Percentiles rank a stretch among this genome's conserved stretches.
These are phyloP conservation scores for Coemansia sp. DNA, from an alignment of 192 early-diverging fungal species.

Conservation along the genomic window DNA sequence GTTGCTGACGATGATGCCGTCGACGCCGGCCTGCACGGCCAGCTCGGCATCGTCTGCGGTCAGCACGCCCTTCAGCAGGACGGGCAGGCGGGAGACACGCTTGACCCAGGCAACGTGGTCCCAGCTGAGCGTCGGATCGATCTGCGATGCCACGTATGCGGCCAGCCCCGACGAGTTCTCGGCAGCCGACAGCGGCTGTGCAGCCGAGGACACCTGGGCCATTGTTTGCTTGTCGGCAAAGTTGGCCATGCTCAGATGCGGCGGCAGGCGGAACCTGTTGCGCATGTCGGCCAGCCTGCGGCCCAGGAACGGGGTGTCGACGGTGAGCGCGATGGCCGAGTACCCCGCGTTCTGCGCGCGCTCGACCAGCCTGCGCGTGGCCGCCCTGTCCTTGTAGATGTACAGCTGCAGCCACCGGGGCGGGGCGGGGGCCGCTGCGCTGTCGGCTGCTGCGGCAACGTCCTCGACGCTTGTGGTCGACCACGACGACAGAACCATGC, in stretches of 20 bases:
- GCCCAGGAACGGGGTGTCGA: slow-evolving; percentile 62
- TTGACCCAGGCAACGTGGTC: slow-evolving; percentile 78
- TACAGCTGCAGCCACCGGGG: slow-evolving; percentile 79
- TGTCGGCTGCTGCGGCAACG: slow-evolving; percentile 30
- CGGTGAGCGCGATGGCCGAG: slow-evolving; percentile 64
- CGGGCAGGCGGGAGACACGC: slow-evolving; percentile 74
- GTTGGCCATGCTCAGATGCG: slow-evolving; percentile 68
- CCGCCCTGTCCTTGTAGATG: slow-evolving; percentile 71
- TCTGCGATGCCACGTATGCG: slow-evolving; percentile 46
- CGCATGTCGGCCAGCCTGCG: slow-evolving; percentile 62
- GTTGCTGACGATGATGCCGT: slow-evolving; percentile 90
- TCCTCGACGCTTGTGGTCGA: slow-evolving; percentile 69
- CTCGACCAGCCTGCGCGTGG: slow-evolving; percentile 65
- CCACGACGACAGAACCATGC: slow-evolving; percentile 65
- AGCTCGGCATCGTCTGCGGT: slow-evolving; percentile 85
- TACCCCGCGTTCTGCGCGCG: slow-evolving; percentile 74
- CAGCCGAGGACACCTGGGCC: slow-evolving; percentile 22
- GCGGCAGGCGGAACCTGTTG: slow-evolving; percentile 62
- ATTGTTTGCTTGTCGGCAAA: slow-evolving; percentile 43
- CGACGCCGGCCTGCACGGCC: slow-evolving; percentile 74
- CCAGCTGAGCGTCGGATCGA: slow-evolving; percentile 84
- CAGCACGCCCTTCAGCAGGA: slow-evolving; percentile 92
- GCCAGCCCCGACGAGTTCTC: slow-evolving; percentile 47
- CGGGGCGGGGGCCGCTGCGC: not conserved
- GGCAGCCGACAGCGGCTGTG: not conserved